These are phyloP conservation scores for Strigomonas galati DNA, from an alignment of 208 protist genomes.

Conservation along the genomic window DNA sequence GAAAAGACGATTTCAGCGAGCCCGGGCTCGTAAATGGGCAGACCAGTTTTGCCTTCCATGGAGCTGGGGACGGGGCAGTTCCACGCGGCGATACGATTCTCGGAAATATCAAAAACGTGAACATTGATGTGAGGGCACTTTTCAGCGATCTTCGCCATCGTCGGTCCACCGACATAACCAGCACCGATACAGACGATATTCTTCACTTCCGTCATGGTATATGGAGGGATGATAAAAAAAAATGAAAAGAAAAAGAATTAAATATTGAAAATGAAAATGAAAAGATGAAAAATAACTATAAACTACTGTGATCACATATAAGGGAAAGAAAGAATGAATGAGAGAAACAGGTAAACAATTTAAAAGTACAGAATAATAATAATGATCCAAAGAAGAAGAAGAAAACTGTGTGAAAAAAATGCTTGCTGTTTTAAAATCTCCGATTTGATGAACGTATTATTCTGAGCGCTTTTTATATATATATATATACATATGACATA, in stretches of 20 bases:
- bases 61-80: constrained; percentile 54
- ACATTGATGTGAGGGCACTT: constrained; percentile 91
- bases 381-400: background rate
- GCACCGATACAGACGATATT: constrained; percentile 85
- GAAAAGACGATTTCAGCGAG: constrained; percentile 86
- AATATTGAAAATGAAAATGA: background rate
- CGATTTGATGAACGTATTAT: no score
- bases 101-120: constrained; percentile 91
- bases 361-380: background rate
- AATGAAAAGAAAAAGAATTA: constrained; percentile 9
- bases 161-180: constrained; percentile 97
- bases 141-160: constrained; percentile 95
- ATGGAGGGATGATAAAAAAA: constrained; percentile 2
- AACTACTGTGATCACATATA: background rate
- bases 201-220: no score
- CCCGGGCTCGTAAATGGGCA: constrained; percentile 96
- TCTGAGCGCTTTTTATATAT: background rate
- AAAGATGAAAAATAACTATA: background rate
- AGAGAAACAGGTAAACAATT: background rate
- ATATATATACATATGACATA: constrained; percentile 3
- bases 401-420: no score
- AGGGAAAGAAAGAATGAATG: background rate
- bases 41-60: constrained; percentile 17
- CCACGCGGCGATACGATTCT: constrained; percentile 92
- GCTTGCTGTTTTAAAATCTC: no score